A percentile compares a stretch with the other conserved stretches of the same genome.
These are phyloP conservation scores for Phytophthora litchii DNA, from an alignment of 352 stramenopile species.

Conservation along the genomic window DNA sequence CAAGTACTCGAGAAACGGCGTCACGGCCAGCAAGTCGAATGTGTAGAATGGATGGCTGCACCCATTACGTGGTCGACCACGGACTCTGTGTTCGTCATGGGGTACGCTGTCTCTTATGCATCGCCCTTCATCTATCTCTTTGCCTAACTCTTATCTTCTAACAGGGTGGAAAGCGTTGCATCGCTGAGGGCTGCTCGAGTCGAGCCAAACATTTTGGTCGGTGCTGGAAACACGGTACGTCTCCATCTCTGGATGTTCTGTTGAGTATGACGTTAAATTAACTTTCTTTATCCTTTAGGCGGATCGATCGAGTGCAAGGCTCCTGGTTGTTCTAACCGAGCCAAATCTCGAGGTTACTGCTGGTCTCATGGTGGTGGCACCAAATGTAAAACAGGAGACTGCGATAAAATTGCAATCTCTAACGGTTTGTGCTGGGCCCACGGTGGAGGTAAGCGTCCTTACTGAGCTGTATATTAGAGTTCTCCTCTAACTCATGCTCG, in stretches of 20 bases:
- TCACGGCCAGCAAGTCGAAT: slow-evolving; percentile 51
- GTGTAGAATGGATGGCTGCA: slow-evolving; percentile 65
- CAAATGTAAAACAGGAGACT: slow-evolving; percentile 66
- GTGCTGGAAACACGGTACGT: slow-evolving; percentile 68
- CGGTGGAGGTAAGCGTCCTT: slow-evolving; percentile 51
- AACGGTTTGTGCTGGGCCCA: slow-evolving; percentile 78
- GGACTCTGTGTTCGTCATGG: slow-evolving; percentile 69
- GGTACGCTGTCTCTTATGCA: slow-evolving; percentile 29
- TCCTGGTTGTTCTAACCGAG: slow-evolving; percentile 66
- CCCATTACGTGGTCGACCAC: slow-evolving; percentile 74
- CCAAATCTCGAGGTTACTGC: slow-evolving; percentile 79
- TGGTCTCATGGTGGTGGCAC: slow-evolving; percentile 82
- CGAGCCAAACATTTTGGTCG: slow-evolving; percentile 70
- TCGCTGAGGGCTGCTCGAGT: slow-evolving; percentile 56
- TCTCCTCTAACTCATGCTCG: neutral
- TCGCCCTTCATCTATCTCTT: neutral
- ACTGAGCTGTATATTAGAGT: slow-evolving; percentile 1
- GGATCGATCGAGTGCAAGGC: slow-evolving; percentile 73
- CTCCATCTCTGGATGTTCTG: neutral
- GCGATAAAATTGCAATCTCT: slow-evolving; percentile 76
- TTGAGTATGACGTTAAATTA: neutral
- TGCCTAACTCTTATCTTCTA: neutral
- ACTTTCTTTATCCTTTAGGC: slow-evolving; percentile 10
- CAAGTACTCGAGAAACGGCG: slow-evolving; percentile 3
- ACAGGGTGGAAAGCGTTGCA: slow-evolving; percentile 68